Percentiles rank a stretch among this genome's conserved stretches.
These are phyloP conservation scores for Penicillium sp. DNA, from an alignment of 2,329 filamentous ascomycete species.

Conservation along the genomic window DNA sequence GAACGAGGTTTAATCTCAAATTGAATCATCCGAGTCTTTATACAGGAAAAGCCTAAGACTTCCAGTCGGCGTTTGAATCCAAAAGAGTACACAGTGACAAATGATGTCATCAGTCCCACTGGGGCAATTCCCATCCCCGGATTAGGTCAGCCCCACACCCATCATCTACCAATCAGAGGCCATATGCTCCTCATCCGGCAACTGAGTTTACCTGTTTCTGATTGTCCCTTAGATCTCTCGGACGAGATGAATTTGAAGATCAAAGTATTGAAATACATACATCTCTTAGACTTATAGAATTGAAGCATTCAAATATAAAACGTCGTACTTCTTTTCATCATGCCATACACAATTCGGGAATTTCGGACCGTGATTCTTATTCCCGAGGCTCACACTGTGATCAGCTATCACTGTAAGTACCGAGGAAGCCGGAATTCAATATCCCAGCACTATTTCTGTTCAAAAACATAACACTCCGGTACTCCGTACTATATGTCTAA, in stretches of 20 bases:
- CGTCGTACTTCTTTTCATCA: background rate
- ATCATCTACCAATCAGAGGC: constrained; percentile 15
- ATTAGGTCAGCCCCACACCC: constrained; percentile 4
- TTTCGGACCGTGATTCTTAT: constrained; percentile 6
- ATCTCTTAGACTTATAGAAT: too few relatives aligned
- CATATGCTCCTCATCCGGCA: constrained; percentile 9
- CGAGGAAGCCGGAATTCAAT: constrained; percentile 3
- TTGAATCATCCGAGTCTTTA: too few relatives aligned
- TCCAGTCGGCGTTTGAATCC: constrained; percentile 19
- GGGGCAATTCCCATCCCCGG: constrained; percentile 13
- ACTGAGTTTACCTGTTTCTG: constrained; percentile 6
- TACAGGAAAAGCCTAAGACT: background rate
- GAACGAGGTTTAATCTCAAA: background rate
- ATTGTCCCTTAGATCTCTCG: background rate
- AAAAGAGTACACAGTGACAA: background rate
- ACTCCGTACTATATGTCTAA: background rate
- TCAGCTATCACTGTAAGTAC: background rate
- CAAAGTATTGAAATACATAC: too few relatives aligned
- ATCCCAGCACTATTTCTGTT: background rate
- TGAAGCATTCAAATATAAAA: background rate
- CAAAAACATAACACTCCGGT: background rate
- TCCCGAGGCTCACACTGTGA: constrained; percentile 8
- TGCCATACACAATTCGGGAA: background rate
- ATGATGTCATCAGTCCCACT: constrained; percentile 12
- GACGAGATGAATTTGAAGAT: background rate